Percentiles rank a stretch among this genome's conserved stretches.
phyloP scores from a whole-genome alignment of 352 stramenopile species.

The Pythium coloratum region DNA sequence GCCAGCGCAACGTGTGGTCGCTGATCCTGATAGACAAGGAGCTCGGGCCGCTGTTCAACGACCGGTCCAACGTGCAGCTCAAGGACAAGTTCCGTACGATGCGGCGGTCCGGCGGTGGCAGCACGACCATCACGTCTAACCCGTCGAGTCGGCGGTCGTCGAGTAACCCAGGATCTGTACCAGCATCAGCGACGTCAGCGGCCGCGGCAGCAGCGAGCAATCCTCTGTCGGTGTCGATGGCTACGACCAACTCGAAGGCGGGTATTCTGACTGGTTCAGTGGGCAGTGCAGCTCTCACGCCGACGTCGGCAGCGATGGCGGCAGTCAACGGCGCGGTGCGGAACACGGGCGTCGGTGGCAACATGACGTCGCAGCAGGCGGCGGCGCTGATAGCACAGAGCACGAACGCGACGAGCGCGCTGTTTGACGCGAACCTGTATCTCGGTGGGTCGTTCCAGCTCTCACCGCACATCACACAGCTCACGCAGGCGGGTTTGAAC shows the following conservation, averaged over 20 bases:
- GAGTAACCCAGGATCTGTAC: constrained; percentile 17
- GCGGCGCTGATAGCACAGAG: constrained; percentile 54
- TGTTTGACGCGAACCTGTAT: constrained; percentile 75
- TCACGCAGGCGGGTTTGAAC: constrained; percentile 35
- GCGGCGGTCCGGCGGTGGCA: constrained; percentile 49
- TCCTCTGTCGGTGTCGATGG: not conserved
- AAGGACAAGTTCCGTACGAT: constrained; percentile 87
- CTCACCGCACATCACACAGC: constrained; percentile 50
- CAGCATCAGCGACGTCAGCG: constrained; percentile 6
- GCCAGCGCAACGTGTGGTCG: constrained; percentile 82
- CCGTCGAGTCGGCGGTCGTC: constrained; percentile 48
- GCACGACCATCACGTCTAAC: constrained; percentile 41
- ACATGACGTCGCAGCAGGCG: constrained; percentile 45
- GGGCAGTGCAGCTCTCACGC: constrained; percentile 8
- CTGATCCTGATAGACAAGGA: constrained; percentile 83
- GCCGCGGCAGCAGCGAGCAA: constrained; percentile 10
- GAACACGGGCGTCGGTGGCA: not conserved
- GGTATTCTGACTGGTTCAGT: not conserved
- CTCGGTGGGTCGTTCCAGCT: constrained; percentile 58
- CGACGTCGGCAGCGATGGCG: constrained; percentile 35
- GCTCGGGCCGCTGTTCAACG: constrained; percentile 75
- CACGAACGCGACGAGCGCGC: constrained; percentile 42
- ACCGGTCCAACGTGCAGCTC: constrained; percentile 80
- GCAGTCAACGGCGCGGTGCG: constrained; percentile 29
- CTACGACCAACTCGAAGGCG: constrained; percentile 15